Conservation (phyloP, 805 yeast species). For the Saturnispora halmiae region DNA sequence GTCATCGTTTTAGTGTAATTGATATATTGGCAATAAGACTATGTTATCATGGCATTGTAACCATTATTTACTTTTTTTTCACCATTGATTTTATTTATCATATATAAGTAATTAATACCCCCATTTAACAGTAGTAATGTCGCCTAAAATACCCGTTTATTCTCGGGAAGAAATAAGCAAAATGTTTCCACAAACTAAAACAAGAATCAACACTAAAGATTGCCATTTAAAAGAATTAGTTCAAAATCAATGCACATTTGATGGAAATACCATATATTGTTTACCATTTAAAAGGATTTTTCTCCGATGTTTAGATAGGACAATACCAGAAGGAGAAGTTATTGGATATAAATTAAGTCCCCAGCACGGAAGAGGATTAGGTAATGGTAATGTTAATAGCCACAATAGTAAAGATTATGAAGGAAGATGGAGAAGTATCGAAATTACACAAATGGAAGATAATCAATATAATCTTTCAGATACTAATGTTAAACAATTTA, state of each 20-base stretch:
- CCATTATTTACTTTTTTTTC: too few species aligned
- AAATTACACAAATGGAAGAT: slow-evolving; percentile 31
- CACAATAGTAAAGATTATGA: neutral
- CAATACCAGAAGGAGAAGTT: slow-evolving; percentile 17
- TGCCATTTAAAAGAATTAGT: slow-evolving; percentile 32
- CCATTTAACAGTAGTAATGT: too few species aligned
- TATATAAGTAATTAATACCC: too few species aligned
- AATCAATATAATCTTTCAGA: slow-evolving; percentile 23
- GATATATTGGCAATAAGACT: too few species aligned
- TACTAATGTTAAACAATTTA: slow-evolving; percentile 21
- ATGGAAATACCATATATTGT: slow-evolving; percentile 35
- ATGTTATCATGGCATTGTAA: too few species aligned
- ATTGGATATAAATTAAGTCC: slow-evolving; percentile 25
- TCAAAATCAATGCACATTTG: slow-evolving; percentile 41
- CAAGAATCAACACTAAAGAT: slow-evolving; percentile 11
- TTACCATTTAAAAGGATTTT: slow-evolving; percentile 41
- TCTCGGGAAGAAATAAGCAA: slow-evolving; percentile 29
- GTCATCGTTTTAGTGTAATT: slow-evolving; percentile 6
- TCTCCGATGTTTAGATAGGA: slow-evolving; percentile 32
- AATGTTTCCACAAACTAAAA: slow-evolving; percentile 17
- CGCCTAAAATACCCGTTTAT: slow-evolving; percentile 42
- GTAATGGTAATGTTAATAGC: neutral
- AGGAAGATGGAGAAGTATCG: slow-evolving; percentile 24
- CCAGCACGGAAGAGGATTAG: slow-evolving; percentile 21
- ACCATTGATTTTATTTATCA: too few species aligned